Percentiles rank a stretch among this genome's conserved stretches.
phyloP scores from a whole-genome alignment of 2,329 filamentous ascomycete genomes.

The Tolypocladium paradoxum region DNA sequence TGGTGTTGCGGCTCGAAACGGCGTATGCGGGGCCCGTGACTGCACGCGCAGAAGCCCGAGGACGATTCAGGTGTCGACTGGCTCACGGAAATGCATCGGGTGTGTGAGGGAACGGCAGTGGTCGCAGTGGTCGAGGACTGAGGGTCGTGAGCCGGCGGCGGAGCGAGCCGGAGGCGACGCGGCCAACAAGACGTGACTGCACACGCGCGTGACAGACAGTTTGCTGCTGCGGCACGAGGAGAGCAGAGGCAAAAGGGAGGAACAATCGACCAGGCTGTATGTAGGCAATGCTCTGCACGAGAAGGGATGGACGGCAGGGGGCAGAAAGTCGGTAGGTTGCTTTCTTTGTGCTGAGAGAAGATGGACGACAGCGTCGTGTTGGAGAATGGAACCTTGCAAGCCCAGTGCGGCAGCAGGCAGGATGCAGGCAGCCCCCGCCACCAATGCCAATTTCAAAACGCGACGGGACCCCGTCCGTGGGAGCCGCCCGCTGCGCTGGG shows the following conservation, averaged over 20 bases:
- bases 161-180: neutral
- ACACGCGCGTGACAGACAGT: neutral
- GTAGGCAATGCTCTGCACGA: neutral
- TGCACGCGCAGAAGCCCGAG: neutral
- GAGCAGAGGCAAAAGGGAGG: neutral
- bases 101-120: neutral
- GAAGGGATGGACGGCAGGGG: neutral
- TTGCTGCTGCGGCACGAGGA: neutral
- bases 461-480: no score
- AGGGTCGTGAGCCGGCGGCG: neutral
- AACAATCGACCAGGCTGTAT: neutral
- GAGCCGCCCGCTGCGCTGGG: neutral
- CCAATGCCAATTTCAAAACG: neutral
- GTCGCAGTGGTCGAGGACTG: neutral
- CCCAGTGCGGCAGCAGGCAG: neutral
- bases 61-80: neutral
- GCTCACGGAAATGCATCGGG: neutral
- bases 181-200: neutral
- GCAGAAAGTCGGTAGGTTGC: neutral
- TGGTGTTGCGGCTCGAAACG: slow-evolving; percentile 4
- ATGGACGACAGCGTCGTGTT: neutral
- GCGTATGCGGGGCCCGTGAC: slow-evolving; percentile 1
- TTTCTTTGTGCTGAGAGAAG: neutral
- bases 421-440: neutral
- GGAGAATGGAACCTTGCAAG: neutral